Base-by-base conservation (phyloP, 2,329 filamentous ascomycete species). In the Penicillium sclerotigenum region DNA sequence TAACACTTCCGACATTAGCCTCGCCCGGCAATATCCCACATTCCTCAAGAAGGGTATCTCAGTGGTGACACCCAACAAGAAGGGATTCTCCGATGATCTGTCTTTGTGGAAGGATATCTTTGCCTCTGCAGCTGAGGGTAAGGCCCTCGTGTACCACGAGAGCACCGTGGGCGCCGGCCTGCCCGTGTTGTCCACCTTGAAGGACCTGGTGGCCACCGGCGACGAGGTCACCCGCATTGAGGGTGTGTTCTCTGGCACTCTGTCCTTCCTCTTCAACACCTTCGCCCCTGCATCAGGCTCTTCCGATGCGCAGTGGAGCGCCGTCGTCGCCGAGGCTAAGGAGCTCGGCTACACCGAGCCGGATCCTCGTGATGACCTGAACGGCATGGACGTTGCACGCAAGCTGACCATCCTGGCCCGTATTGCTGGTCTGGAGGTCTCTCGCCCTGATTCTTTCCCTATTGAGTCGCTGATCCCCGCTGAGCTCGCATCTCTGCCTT, bases 241-340 rank as follows among this genome's bases (percentile, higher is more conserved):
- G 77, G 94, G 94, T 63, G 92, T 99, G 49, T 97, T 99, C 78
- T 96, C 90, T 59, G 94, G 94, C 61, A 99, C 94, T 53, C 93
- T 99, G 86, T 95, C 90, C 37, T 99, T 97, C 81, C 82, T 99
- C 38, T 97, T 99, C 85, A 97, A 97, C 81, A 92, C 86, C 22
- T 99, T 97, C 74, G 91, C 92, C 47, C 94, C 94, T 0, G 86
- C 87, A 3, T 83, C 85, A 47, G 89, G 89, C 13, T 49, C 59
- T 11, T 61, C 67, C 9, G 48, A 61, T 36, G 90, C 90, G 50
- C 86, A 87, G 69, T 99, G 95, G 88, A 94, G 90, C 41, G 88
- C 88, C 47, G 92, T 96, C 71, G 94, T 99, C 33, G 87, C 85
- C 70, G 91, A 93, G 75, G 94, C 94, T 54, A 96, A 97, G 80